phyloP scores from a whole-genome alignment of 2,329 filamentous ascomycete genomes.

The Fusarium liriodendri region DNA sequence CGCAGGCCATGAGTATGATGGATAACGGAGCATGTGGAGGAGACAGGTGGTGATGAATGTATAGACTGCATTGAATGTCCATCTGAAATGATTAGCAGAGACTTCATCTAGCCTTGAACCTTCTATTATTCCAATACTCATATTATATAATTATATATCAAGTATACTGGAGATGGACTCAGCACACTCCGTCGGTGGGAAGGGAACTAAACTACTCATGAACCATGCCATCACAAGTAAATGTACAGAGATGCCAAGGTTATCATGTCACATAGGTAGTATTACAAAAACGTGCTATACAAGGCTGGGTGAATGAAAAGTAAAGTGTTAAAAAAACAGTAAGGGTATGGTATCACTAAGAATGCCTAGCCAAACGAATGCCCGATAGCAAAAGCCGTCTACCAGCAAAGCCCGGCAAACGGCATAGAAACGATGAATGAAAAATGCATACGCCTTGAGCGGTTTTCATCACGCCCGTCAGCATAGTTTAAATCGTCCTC shows the following conservation, averaged over 20 bases:
- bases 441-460: conserved; percentile 33
- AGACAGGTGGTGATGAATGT: conserved; percentile 1
- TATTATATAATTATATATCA: background rate
- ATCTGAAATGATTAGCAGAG: background rate
- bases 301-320: conserved; percentile 19
- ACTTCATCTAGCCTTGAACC: background rate
- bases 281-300: conserved; percentile 38
- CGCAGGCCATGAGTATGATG: conserved; percentile 1
- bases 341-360: conserved; percentile 50
- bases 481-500: conserved; percentile 27
- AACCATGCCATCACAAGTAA: background rate
- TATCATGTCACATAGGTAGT: conserved; percentile 26
- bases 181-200: background rate
- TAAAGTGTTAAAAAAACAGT: conserved; percentile 34
- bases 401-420: conserved; percentile 28
- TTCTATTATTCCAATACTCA: background rate
- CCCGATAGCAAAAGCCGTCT: conserved; percentile 33
- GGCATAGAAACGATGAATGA: conserved; percentile 23
- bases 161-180: background rate
- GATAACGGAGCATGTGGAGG: background rate
- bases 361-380: conserved; percentile 46
- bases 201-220: background rate
- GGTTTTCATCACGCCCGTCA: conserved; percentile 44
- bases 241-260: conserved; percentile 5
- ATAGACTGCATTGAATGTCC: background rate